These are phyloP conservation scores for Fusarium sp. DNA, from an alignment of 2,329 filamentous ascomycete genomes.

Conservation along the genomic window DNA sequence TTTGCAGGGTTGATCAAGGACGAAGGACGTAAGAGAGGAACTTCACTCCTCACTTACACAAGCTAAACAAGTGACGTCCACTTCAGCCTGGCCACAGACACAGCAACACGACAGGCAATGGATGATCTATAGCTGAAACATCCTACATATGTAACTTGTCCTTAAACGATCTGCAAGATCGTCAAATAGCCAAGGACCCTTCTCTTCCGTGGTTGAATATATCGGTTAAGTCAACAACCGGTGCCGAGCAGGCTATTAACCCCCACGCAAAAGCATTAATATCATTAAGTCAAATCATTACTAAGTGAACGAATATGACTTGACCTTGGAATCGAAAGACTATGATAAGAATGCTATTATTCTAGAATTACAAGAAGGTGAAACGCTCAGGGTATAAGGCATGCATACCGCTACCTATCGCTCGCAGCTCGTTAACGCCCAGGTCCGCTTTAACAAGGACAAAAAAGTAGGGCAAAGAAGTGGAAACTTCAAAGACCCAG, in stretches of 20 bases:
- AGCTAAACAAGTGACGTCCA: no score
- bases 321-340: neutral
- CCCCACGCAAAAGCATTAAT: slow-evolving; percentile 5
- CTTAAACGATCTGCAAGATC: slow-evolving; percentile 15
- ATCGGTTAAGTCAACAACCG: slow-evolving; percentile 1
- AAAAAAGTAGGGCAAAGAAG: slow-evolving; percentile 7
- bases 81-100: neutral
- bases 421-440: neutral
- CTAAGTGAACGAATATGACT: neutral
- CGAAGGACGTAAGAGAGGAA: neutral
- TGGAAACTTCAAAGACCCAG: slow-evolving; percentile 9
- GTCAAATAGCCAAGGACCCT: slow-evolving; percentile 6
- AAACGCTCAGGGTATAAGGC: neutral
- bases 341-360: neutral
- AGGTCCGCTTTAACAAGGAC: slow-evolving; percentile 8
- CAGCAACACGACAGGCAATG: slow-evolving; percentile 3
- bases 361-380: neutral
- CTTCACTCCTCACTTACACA: neutral
- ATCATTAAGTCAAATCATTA: slow-evolving; percentile 16
- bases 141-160: neutral
- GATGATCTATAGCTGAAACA: slow-evolving; percentile 4
- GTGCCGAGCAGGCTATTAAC: neutral
- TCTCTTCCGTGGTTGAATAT: neutral
- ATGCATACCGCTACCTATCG: slow-evolving; percentile 1
- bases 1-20: neutral